Percentiles rank a stretch among this genome's conserved stretches.
These are phyloP conservation scores for Quercus ilex DNA, from an alignment of 306 rosid species.

Conservation along the genomic window DNA sequence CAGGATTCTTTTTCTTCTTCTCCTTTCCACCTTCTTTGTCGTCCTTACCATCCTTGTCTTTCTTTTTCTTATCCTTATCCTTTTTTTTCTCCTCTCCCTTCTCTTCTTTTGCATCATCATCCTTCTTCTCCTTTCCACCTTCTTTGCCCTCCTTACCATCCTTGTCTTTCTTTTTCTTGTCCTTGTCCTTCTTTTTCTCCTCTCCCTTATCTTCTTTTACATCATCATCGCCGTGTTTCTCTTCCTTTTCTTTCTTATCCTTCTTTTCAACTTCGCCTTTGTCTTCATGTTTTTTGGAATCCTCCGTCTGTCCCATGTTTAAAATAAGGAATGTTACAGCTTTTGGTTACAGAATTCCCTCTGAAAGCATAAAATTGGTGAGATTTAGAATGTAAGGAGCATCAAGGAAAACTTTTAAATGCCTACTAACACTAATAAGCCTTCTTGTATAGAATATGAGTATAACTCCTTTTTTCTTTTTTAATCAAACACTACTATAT, in stretches of 20 bases:
- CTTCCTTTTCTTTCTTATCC: conserved; percentile 13
- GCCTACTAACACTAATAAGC: not conserved
- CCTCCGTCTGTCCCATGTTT: conserved; percentile 46
- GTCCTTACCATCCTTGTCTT: conserved; percentile 12
- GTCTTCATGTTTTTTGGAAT: conserved; percentile 10
- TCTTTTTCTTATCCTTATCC: not conserved
- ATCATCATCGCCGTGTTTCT: conserved; percentile 13
- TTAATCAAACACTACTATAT: no score
- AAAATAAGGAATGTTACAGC: not conserved
- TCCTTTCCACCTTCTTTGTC: conserved; percentile 23
- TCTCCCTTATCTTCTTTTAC: not conserved
- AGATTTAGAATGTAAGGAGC: not conserved
- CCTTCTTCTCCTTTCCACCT: conserved; percentile 8
- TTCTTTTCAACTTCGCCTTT: conserved; percentile 13
- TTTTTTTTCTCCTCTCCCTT: conserved; percentile 10
- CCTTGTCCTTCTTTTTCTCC: not conserved
- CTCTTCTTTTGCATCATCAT: not conserved
- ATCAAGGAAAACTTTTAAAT: not conserved
- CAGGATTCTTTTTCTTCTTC: conserved; percentile 55
- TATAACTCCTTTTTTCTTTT: not conserved
- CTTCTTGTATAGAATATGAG: not conserved
- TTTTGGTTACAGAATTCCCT: conserved; percentile 7
- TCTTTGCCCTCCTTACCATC: conserved; percentile 6
- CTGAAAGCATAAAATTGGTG: conserved; percentile 16
- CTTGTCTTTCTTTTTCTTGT: not conserved